A percentile compares a stretch with the other conserved stretches of the same genome.
phyloP scores from a whole-genome alignment of 148 eudicot genomes.

The Cornus suecica region DNA sequence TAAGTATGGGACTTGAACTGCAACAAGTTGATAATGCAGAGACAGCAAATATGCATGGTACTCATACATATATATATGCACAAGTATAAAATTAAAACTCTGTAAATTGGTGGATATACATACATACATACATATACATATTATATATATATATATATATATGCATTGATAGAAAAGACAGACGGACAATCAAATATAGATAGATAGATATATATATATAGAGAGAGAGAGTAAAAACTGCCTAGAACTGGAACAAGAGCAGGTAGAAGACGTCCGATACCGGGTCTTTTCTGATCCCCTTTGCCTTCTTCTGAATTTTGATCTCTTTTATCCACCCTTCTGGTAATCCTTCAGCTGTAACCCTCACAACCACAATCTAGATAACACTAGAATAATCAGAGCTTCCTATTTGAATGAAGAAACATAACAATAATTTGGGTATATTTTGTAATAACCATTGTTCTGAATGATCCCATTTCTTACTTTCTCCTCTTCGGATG shows the following conservation, averaged over 20 bases:
- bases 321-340: conserved; percentile 69
- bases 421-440: not conserved
- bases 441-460: conserved; percentile 32
- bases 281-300: conserved; percentile 42
- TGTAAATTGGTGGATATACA: no score
- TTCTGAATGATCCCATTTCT: conserved; percentile 21
- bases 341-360: conserved; percentile 52
- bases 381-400: conserved; percentile 14
- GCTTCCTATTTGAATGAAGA: conserved; percentile 1
- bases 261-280: conserved; percentile 29
- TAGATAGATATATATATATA: not conserved
- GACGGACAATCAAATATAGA: no score
- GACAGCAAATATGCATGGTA: not conserved
- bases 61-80: not conserved
- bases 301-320: conserved; percentile 33
- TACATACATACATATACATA: no score
- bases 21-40: not conserved
- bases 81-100: not conserved
- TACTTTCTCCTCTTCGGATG: conserved; percentile 24
- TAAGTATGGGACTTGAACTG: not conserved
- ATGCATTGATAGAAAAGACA: no score
- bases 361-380: conserved; percentile 42
- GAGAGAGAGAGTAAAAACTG: not conserved
- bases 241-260: not conserved
- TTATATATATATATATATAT: not conserved